Conservation (phyloP, 140 eudicot genomes). For the Stevia rebaudiana region DNA sequence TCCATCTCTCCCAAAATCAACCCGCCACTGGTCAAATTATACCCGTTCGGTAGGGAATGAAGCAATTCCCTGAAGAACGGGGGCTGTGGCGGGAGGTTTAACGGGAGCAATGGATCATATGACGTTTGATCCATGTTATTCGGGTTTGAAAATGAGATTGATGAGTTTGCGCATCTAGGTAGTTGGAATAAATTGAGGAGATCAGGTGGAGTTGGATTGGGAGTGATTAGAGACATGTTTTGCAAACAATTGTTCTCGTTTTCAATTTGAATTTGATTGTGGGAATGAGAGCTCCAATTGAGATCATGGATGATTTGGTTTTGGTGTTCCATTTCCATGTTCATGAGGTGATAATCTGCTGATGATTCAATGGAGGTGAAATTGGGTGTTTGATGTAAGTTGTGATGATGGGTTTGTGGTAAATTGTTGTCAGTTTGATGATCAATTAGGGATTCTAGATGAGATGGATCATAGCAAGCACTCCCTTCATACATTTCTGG, state of each 20-base stretch:
- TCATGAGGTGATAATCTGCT: conserved; percentile 37
- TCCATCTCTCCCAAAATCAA: conserved; percentile 52
- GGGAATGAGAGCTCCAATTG: conserved; percentile 25
- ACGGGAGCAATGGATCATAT: conserved; percentile 62
- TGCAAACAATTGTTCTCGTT: conserved; percentile 19
- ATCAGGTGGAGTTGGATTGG: conserved; percentile 51
- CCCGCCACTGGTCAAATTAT: conserved; percentile 34
- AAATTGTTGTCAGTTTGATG: conserved; percentile 26
- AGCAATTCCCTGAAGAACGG: conserved; percentile 68
- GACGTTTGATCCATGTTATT: conserved; percentile 26
- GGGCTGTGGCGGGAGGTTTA: conserved; percentile 81
- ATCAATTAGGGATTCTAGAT: conserved; percentile 33
- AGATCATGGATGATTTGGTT: conserved; percentile 29
- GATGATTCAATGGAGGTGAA: conserved; percentile 47
- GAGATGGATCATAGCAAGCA: conserved; percentile 54
- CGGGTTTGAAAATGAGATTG: conserved; percentile 42
- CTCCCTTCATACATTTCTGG: conserved; percentile 57
- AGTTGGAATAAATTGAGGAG: conserved; percentile 65
- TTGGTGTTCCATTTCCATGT: conserved; percentile 43
- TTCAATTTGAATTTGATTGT: conserved; percentile 22
- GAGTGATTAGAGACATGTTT: conserved; percentile 34
- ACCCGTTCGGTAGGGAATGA: conserved; percentile 66
- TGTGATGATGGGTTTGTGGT: conserved; percentile 36
- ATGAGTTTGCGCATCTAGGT: conserved; percentile 55
- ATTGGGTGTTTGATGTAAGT: conserved; percentile 29